A percentile compares a stretch with the other conserved stretches of the same genome.
Evolutionary conservation across 2,329 filamentous ascomycete species (phyloP).

Genomic region (Fusarium sacchari): DNA sequence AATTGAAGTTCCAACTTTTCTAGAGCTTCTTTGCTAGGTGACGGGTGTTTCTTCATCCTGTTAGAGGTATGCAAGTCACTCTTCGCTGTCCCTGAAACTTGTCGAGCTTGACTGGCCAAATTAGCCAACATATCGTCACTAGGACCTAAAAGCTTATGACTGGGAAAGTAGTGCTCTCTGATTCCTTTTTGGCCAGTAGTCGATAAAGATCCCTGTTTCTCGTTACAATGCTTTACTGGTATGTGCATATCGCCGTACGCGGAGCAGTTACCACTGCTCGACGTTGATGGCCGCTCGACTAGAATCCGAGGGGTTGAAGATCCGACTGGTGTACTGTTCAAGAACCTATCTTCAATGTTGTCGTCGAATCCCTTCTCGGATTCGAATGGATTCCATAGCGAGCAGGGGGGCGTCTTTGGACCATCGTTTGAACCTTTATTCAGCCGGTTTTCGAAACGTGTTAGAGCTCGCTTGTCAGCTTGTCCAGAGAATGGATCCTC

Average conservation of each 20-base stretch:
- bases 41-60: conserved; percentile 56
- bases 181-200: not conserved
- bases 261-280: conserved; percentile 26
- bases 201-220: not conserved
- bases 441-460: conserved; percentile 39
- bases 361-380: conserved; percentile 51
- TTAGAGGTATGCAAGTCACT: conserved; percentile 7
- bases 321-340: conserved; percentile 49
- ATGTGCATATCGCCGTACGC: conserved; percentile 3
- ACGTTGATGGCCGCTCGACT: conserved; percentile 28
- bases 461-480: conserved; percentile 29
- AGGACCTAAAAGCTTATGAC: not conserved
- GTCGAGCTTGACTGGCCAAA: conserved; percentile 12
- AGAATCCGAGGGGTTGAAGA: conserved; percentile 52
- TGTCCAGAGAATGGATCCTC: conserved; percentile 47
- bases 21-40: conserved; percentile 55
- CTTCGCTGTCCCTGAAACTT: not conserved
- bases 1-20: conserved; percentile 52
- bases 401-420: not conserved
- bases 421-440: conserved; percentile 17
- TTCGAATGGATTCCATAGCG: conserved; percentile 46
- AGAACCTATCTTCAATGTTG: conserved; percentile 52
- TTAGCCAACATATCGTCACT: conserved; percentile 6
- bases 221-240: not conserved
- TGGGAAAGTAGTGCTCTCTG: not conserved